Base-by-base conservation (phyloP, 192 early-diverging fungal species). In the Mortierella alpina region DNA sequence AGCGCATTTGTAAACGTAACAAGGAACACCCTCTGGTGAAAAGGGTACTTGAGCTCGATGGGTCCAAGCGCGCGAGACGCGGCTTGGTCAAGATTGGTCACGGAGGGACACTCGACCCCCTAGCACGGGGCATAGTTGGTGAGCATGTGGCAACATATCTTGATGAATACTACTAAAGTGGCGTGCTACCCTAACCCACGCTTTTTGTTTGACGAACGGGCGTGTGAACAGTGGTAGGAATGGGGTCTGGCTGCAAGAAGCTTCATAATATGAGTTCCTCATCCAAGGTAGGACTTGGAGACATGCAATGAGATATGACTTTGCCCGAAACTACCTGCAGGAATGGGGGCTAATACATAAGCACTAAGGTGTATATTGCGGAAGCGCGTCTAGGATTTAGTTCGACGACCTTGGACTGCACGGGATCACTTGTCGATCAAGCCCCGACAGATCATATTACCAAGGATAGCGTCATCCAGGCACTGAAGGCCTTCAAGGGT, bases 41-140 rank as follows among this genome's bases (percentile, higher is more conserved):
- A 2, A 56, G 67, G 1, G 45, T 70, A 31, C 12, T 82, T 71
- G 51, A 52, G 46, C 47, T 71, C 11, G 59, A 66, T n/a, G 46
- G 14, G 17, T 68, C 75, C 23, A 83, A 61, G 55, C 55, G 73
- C 13, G 63, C 77, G 46, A 59, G 70, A 41, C 59, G 69, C 49
- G 73, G 77, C n/a, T 62, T 73, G 17, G 68, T 90, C 62, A 90
- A 89, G 59, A 75, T 89, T 72, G 88, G 88, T 4, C 88, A 89
- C 72, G 88, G 88, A 10, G 88, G 88, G 7, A 89, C 88, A 5
- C 48, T 89, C 41, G 89, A 90, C 68, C 89, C 89, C 13, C 60
- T 90, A 45, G 89, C 89, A 20, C 65, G 75, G 53, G 89, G 89
- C 18, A 75, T 90, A 4, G 62, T 90, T 20, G 88, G 87, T 86